Evolutionary conservation across 352 stramenopile species (phyloP).

Genomic region (Blastocystis sp.): DNA sequence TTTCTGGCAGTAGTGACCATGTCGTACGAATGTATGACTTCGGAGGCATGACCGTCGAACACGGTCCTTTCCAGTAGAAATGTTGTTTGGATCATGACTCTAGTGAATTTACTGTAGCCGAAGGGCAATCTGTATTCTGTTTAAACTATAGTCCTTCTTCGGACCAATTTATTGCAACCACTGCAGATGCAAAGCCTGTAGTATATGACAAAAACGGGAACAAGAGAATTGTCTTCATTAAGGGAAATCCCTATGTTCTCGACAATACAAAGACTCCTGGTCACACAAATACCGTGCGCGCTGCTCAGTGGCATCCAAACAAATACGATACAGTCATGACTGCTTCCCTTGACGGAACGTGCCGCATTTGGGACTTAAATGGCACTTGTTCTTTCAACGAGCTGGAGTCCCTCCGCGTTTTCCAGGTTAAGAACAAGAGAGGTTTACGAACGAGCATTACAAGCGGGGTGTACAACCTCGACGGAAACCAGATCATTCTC

Average conservation of each 20-base stretch:
- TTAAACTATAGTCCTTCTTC: slow-evolving; percentile 14
- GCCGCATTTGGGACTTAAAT: slow-evolving; percentile 57
- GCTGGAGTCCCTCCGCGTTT: background rate
- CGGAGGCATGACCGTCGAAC: slow-evolving; percentile 43
- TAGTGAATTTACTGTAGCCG: slow-evolving; percentile 19
- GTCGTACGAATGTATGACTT: slow-evolving; percentile 55
- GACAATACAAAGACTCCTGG: slow-evolving; percentile 41
- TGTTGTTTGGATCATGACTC: background rate
- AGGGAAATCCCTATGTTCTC: slow-evolving; percentile 56
- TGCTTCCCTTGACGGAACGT: slow-evolving; percentile 17
- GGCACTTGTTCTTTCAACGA: slow-evolving; percentile 25
- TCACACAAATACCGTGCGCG: slow-evolving; percentile 44
- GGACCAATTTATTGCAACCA: slow-evolving; percentile 16
- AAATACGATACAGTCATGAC: slow-evolving; percentile 5
- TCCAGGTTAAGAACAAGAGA: slow-evolving; percentile 44
- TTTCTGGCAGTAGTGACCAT: slow-evolving; percentile 38
- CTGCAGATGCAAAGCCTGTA: slow-evolving; percentile 51
- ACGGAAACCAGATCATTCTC: slow-evolving; percentile 7
- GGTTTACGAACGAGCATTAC: slow-evolving; percentile 16
- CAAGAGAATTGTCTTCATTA: slow-evolving; percentile 18
- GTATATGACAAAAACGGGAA: slow-evolving; percentile 42
- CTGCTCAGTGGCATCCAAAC: background rate
- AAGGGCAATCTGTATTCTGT: slow-evolving; percentile 52
- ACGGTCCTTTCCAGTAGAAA: slow-evolving; percentile 38
- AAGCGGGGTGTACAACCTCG: slow-evolving; percentile 5